Conservation (phyloP, 495 filamentous ascomycete genomes). For the Hyaloscypha finlandica region DNA sequence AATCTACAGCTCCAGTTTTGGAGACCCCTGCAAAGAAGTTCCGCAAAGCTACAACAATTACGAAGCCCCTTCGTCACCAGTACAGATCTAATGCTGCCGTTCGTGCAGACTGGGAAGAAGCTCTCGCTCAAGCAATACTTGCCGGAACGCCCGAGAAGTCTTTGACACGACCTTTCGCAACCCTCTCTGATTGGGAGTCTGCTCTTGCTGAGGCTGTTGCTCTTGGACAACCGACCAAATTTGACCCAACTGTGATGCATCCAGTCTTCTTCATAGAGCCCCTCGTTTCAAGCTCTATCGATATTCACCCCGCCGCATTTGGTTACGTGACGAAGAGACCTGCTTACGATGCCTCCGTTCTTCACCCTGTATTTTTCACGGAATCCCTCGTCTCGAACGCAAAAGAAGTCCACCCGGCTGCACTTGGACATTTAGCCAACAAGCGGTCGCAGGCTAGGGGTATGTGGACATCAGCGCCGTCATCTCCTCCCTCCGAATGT, state of each 20-base stretch:
- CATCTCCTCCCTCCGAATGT: not conserved
- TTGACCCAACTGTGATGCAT: conserved; percentile 7
- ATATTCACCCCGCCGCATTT: not conserved
- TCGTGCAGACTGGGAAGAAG: conserved; percentile 24
- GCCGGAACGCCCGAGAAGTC: conserved; percentile 5
- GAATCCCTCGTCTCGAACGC: conserved; percentile 4
- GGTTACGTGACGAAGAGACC: not conserved
- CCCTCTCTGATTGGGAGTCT: conserved; percentile 18
- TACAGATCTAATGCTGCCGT: conserved; percentile 16
- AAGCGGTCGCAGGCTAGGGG: not conserved
- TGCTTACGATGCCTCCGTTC: conserved; percentile 12
- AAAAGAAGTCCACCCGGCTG: conserved; percentile 25
- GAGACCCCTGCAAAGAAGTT: conserved; percentile 14
- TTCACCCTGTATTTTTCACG: conserved; percentile 30
- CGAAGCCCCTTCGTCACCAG: conserved; percentile 20
- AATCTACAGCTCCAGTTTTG: conserved; percentile 17
- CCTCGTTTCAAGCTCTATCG: not conserved
- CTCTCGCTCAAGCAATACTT: conserved; percentile 12
- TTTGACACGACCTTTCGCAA: conserved; percentile 4
- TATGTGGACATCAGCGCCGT: conserved; percentile 6
- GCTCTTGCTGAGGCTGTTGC: conserved; percentile 25
- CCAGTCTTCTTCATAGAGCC: conserved; percentile 12
- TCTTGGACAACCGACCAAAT: conserved; percentile 12
- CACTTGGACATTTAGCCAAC: conserved; percentile 16
- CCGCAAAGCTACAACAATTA: not conserved